Evolutionary conservation across 169 alveolate species (phyloP).

Genomic region (Theileria sp.): DNA sequence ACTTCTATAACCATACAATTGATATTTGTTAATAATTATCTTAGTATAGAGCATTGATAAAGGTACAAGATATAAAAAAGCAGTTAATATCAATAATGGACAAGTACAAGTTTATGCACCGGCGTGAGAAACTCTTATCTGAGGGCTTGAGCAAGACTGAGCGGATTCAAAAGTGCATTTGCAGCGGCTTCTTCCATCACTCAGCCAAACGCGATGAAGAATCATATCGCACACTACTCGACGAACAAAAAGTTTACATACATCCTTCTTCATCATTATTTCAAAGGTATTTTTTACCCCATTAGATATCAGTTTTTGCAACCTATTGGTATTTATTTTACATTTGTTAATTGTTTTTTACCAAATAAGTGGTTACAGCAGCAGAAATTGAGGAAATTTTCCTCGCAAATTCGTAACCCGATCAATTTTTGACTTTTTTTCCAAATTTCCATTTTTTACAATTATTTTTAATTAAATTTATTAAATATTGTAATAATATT

Average conservation of each 20-base stretch:
- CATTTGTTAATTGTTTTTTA: too few species aligned
- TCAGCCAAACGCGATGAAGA: slow-evolving; percentile 96
- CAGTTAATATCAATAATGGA: slow-evolving; percentile 94
- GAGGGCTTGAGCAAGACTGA: slow-evolving; percentile 86
- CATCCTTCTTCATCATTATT: slow-evolving; percentile 97
- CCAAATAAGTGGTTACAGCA: neutral
- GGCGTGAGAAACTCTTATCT: slow-evolving; percentile 54
- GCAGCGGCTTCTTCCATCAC: slow-evolving; percentile 97
- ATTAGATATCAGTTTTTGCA: neutral
- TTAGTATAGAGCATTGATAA: slow-evolving; percentile 88
- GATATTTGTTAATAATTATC: neutral
- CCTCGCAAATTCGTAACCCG: neutral
- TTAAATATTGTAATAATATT: neutral
- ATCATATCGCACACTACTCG: slow-evolving; percentile 94
- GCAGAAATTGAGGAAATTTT: neutral
- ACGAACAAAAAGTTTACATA: slow-evolving; percentile 94
- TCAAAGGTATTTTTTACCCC: slow-evolving; percentile 70
- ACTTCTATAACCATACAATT: too few species aligned
- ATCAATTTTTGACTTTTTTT: neutral
- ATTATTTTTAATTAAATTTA: neutral
- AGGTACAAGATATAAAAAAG: slow-evolving; percentile 96
- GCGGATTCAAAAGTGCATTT: slow-evolving; percentile 91
- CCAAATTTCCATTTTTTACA: neutral
- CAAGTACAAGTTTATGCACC: slow-evolving; percentile 83
- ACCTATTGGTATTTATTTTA: neutral